phyloP scores from a whole-genome alignment of 2,329 filamentous ascomycete species.

The Fusarium agapanthi region DNA sequence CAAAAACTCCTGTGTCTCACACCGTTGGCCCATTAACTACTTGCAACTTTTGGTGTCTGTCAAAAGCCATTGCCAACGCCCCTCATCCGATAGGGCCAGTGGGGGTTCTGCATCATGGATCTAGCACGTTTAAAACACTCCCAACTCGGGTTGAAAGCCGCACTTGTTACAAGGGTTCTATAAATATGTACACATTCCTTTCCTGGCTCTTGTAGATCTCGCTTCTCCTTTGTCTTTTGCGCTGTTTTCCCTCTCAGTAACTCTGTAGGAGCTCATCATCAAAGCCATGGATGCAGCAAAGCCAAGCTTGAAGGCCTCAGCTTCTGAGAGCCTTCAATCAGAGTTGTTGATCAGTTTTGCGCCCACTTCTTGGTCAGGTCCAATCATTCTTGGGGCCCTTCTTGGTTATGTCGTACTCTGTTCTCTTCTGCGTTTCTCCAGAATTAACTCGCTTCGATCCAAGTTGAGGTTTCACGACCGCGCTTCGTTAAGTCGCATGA shows the following conservation, averaged over 20 bases:
- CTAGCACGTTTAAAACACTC: slow-evolving; percentile 1
- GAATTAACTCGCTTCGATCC: slow-evolving; percentile 43
- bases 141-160: slow-evolving; percentile 13
- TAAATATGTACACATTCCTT: slow-evolving; percentile 15
- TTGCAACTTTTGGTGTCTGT: not conserved
- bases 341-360: not conserved
- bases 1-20: not conserved
- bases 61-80: not conserved
- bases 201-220: not conserved
- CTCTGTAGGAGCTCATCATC: not conserved
- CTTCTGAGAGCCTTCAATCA: not conserved
- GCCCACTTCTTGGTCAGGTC: slow-evolving; percentile 23
- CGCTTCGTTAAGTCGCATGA: slow-evolving; percentile 51
- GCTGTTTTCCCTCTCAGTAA: not conserved
- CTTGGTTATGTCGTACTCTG: slow-evolving; percentile 48
- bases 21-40: not conserved
- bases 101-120: not conserved
- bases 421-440: slow-evolving; percentile 49
- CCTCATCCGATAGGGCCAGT: slow-evolving; percentile 4
- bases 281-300: slow-evolving; percentile 15
- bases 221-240: not conserved
- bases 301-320: slow-evolving; percentile 14
- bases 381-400: slow-evolving; percentile 32
- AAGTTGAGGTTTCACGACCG: slow-evolving; percentile 48
- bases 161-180: slow-evolving; percentile 8